These are phyloP conservation scores for Penicillium ucsense DNA, from an alignment of 495 filamentous ascomycete species.

Conservation along the genomic window DNA sequence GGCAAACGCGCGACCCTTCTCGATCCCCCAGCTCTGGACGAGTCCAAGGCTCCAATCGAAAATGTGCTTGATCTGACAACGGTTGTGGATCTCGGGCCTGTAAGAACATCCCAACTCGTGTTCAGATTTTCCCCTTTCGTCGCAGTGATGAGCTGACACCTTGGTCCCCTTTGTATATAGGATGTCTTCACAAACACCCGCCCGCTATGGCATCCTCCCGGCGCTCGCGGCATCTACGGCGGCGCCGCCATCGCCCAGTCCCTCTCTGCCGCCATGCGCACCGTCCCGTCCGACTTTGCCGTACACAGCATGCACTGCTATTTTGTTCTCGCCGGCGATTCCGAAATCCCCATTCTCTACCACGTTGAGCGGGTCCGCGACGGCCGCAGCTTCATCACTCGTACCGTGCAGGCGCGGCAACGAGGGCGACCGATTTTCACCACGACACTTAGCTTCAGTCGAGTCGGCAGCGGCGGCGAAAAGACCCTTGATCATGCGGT, in stretches of 20 bases:
- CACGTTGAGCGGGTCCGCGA: slow-evolving; percentile 88
- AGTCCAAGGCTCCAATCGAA: slow-evolving; percentile 72
- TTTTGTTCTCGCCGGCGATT: slow-evolving; percentile 85
- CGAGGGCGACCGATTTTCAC: slow-evolving; percentile 88
- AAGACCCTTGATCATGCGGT: slow-evolving; percentile 41
- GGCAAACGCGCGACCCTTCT: slow-evolving; percentile 55
- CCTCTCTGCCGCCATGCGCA: slow-evolving; percentile 77
- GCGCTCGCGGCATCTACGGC: slow-evolving; percentile 87
- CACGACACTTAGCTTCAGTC: slow-evolving; percentile 80
- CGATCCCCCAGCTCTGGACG: slow-evolving; percentile 59
- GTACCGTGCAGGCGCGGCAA: slow-evolving; percentile 90
- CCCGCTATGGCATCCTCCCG: slow-evolving; percentile 80
- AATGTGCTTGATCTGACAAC: slow-evolving; percentile 78
- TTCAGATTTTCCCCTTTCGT: neutral
- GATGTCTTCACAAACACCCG: slow-evolving; percentile 91
- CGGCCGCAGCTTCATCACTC: slow-evolving; percentile 84
- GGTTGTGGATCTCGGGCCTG: slow-evolving; percentile 69
- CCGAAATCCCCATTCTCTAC: slow-evolving; percentile 78
- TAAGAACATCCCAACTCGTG: slow-evolving; percentile 23
- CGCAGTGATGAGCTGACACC: no score
- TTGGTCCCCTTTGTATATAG: slow-evolving; percentile 21
- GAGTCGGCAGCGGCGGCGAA: slow-evolving; percentile 56
- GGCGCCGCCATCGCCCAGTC: slow-evolving; percentile 89
- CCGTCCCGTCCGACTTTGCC: slow-evolving; percentile 68
- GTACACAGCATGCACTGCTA: slow-evolving; percentile 98